Evolutionary conservation across 2,329 filamentous ascomycete genomes (phyloP).

Genomic region (Diaporthe batatas): DNA sequence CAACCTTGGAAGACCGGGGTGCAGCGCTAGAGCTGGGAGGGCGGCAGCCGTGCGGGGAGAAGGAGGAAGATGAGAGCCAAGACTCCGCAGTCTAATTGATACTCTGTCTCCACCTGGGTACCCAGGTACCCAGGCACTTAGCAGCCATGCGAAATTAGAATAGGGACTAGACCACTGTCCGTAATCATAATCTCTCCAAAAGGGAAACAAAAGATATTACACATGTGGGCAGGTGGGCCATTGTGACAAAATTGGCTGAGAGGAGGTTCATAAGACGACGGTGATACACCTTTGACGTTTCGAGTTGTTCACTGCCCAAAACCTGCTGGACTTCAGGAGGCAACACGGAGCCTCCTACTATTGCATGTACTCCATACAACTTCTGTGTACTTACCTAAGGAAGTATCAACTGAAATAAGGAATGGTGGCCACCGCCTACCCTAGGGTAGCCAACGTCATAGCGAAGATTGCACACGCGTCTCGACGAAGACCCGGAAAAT

Average conservation of each 20-base stretch:
- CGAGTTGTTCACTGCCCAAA: background rate
- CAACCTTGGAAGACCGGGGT: background rate
- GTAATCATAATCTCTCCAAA: background rate
- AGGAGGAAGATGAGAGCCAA: conserved; percentile 10
- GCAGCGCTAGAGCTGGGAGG: background rate
- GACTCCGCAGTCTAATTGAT: background rate
- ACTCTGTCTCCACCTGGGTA: background rate
- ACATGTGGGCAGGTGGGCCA: background rate
- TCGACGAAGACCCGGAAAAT: too few relatives aligned
- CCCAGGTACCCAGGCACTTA: too few relatives aligned
- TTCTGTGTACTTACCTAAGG: too few relatives aligned
- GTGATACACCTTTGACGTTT: background rate
- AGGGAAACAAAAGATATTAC: too few relatives aligned
- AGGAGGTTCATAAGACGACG: background rate
- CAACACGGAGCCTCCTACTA: background rate
- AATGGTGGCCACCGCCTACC: background rate
- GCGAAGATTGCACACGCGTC: too few relatives aligned
- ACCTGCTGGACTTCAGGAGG: background rate
- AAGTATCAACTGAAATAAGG: too few relatives aligned
- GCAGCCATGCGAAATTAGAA: conserved; percentile 5
- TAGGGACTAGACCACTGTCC: background rate
- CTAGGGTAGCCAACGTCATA: too few relatives aligned
- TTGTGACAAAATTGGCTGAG: background rate
- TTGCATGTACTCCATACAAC: too few relatives aligned
- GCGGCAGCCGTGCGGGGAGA: conserved; percentile 21